Conservation (phyloP, 208 protist species). For the Leishmania tarentolae region DNA sequence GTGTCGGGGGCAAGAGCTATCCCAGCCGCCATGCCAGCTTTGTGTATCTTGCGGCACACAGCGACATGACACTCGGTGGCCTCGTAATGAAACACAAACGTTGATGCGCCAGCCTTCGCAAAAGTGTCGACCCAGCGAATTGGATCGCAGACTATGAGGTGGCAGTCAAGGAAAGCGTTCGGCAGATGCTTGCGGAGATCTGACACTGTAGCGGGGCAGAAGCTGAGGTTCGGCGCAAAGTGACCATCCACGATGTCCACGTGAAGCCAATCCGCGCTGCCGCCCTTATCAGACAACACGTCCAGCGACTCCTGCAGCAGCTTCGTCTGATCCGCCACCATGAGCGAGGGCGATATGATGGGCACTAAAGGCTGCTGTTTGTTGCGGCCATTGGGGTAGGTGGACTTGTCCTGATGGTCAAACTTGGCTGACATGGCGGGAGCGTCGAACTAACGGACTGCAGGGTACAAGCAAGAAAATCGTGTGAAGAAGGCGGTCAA, state of each 20-base stretch:
- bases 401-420: conserved; percentile 39
- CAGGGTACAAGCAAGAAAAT: not conserved
- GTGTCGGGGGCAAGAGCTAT: conserved; percentile 96
- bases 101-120: conserved; percentile 80
- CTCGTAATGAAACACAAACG: conserved; percentile 95
- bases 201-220: conserved; percentile 93
- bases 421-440: conserved; percentile 6
- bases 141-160: conserved; percentile 95
- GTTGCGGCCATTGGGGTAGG: conserved; percentile 55
- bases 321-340: conserved; percentile 83
- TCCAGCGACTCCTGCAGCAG: conserved; percentile 78
- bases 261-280: conserved; percentile 95
- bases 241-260: conserved; percentile 97
- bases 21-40: conserved; percentile 86
- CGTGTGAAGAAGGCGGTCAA: not conserved
- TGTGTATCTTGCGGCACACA: conserved; percentile 73
- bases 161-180: conserved; percentile 92
- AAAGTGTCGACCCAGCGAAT: conserved; percentile 85
- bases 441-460: not conserved
- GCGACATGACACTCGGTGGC: conserved; percentile 49
- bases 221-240: conserved; percentile 97
- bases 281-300: conserved; percentile 74
- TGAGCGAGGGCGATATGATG: conserved; percentile 91
- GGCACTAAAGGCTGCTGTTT: conserved; percentile 33
- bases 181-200: conserved; percentile 85